These are phyloP conservation scores for Carallia brachiata DNA, from an alignment of 345 rosid genomes.

Conservation along the genomic window DNA sequence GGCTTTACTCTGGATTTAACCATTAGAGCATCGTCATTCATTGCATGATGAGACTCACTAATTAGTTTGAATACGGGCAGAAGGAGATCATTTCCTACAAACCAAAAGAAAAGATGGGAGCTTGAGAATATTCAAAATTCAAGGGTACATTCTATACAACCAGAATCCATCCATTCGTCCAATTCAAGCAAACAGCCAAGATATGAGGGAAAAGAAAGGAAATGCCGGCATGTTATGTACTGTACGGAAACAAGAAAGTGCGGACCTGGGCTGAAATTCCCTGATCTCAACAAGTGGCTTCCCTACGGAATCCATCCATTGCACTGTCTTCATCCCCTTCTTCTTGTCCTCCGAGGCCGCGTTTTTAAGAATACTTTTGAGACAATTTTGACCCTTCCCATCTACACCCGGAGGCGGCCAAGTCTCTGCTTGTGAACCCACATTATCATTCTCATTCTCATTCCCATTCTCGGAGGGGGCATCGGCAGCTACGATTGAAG, in stretches of 20 bases:
- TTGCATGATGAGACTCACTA: too few relatives aligned
- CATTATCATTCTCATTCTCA: conserved; percentile 27
- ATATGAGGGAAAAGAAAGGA: background rate
- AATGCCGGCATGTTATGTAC: background rate
- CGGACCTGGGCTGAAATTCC: conserved; percentile 72
- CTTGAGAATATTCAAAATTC: too few relatives aligned
- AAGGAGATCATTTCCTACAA: too few relatives aligned
- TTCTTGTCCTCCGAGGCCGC: conserved; percentile 25
- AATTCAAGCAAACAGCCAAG: too few relatives aligned
- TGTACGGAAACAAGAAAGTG: background rate
- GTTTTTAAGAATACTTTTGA: conserved; percentile 55
- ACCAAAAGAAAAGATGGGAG: too few relatives aligned
- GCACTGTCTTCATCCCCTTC: conserved; percentile 53
- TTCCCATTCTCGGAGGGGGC: conserved; percentile 16
- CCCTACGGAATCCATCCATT: conserved; percentile 77
- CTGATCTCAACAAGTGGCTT: conserved; percentile 73
- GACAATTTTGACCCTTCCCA: conserved; percentile 32
- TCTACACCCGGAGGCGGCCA: conserved; percentile 1
- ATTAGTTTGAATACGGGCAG: too few relatives aligned
- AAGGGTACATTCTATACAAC: too few relatives aligned
- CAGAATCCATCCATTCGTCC: too few relatives aligned
- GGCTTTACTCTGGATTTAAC: too few relatives aligned
- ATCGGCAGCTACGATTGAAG: conserved; percentile 34
- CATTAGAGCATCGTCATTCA: too few relatives aligned
- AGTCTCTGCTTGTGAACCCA: conserved; percentile 33